Conservation (phyloP, 176 grass and related monocot genomes). For the Rhynchospora breviuscula region DNA sequence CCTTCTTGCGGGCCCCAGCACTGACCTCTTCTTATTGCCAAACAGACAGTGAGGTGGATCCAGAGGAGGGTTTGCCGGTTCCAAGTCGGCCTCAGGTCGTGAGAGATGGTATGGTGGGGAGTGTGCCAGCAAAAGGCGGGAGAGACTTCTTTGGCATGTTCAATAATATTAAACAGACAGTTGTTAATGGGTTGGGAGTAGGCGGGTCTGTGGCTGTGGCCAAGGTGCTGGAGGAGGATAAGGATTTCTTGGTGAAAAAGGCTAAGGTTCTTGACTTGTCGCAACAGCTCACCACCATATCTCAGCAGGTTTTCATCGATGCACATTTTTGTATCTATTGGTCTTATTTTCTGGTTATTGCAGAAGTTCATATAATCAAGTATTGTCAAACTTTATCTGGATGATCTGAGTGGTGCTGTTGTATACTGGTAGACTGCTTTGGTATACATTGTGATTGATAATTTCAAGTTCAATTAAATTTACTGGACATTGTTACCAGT, state of each 20-base stretch:
- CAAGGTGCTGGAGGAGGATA: conserved; percentile 54
- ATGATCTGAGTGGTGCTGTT: neutral
- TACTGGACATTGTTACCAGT: neutral
- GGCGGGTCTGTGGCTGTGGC: conserved; percentile 29
- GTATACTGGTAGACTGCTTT: conserved; percentile 17
- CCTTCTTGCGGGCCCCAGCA: conserved; percentile 55
- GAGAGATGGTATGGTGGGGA: conserved; percentile 19
- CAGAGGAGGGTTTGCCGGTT: conserved; percentile 9
- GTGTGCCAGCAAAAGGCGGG: conserved; percentile 44
- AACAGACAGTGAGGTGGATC: conserved; percentile 20
- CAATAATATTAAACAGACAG: conserved; percentile 76
- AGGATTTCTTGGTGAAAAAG: conserved; percentile 59
- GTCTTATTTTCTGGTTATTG: neutral
- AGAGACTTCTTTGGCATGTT: conserved; percentile 80
- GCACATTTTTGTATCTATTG: neutral
- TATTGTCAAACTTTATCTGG: neutral
- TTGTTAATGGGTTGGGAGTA: conserved; percentile 48
- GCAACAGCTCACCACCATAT: conserved; percentile 60
- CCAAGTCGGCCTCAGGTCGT: neutral
- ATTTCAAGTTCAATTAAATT: neutral
- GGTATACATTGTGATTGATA: neutral
- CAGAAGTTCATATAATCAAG: neutral
- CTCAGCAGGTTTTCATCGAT: conserved; percentile 50
- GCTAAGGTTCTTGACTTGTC: conserved; percentile 60
- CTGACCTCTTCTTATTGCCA: conserved; percentile 25